Conservation (phyloP, 495 filamentous ascomycete species). For the Lophiostoma macrostomum region DNA sequence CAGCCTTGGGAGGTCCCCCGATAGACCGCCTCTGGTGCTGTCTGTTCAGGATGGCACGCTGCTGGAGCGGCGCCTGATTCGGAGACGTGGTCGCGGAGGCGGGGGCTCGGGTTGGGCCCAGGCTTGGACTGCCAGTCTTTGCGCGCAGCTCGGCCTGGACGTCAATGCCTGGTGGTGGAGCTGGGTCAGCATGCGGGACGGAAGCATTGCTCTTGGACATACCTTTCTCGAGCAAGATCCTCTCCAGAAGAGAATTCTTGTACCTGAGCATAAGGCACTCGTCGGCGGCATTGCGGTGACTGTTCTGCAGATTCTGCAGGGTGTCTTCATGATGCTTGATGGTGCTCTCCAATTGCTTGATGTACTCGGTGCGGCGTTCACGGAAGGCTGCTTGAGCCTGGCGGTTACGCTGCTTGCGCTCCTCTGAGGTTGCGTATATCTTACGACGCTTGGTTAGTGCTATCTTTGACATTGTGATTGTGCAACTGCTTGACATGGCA, state of each 20-base stretch:
- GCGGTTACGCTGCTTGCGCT: constrained; percentile 94
- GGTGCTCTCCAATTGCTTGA: constrained; percentile 96
- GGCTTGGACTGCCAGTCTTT: constrained; percentile 74
- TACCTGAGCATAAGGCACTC: constrained; percentile 98
- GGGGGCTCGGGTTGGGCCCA: constrained; percentile 60
- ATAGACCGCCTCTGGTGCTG: constrained; percentile 66
- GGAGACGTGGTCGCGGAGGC: constrained; percentile 61
- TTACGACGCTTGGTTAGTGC: constrained; percentile 42
- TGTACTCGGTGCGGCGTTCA: constrained; percentile 96
- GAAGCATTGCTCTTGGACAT: constrained; percentile 10
- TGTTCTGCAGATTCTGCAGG: constrained; percentile 85
- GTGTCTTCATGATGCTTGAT: constrained; percentile 97
- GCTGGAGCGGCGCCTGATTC: constrained; percentile 58
- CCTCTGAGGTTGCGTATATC: constrained; percentile 98
- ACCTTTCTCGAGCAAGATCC: constrained; percentile 96
- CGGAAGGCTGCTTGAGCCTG: constrained; percentile 97
- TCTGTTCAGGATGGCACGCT: constrained; percentile 69
- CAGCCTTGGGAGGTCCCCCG: constrained; percentile 57
- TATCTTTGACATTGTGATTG: constrained; percentile 29
- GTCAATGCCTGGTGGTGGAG: constrained; percentile 73
- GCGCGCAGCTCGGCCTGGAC: constrained; percentile 91
- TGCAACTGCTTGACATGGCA: constrained; percentile 23
- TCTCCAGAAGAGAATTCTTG: constrained; percentile 94
- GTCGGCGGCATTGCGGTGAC: constrained; percentile 90
- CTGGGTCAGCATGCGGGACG: background rate